Percentiles rank a stretch among this genome's conserved stretches.
Evolutionary conservation across 306 rosid genomes (phyloP).

Genomic region (Lathyrus sativus): DNA sequence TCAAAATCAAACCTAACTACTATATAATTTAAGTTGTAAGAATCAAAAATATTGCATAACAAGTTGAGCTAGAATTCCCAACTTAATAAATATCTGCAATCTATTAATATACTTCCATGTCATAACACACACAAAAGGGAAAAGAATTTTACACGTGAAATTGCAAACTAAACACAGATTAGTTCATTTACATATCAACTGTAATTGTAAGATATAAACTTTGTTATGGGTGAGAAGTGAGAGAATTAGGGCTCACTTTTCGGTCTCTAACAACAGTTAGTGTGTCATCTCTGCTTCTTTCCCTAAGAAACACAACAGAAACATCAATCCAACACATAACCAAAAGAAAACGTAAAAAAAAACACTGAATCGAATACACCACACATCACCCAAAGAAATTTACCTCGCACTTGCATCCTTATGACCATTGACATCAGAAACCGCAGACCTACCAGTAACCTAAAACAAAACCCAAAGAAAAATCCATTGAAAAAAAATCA

Average conservation of each 20-base stretch:
- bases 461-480: constrained; percentile 29
- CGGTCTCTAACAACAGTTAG: constrained; percentile 53
- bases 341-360: background rate
- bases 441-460: constrained; percentile 56
- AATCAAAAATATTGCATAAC: too few relatives aligned
- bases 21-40: too few relatives aligned
- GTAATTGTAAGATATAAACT: background rate
- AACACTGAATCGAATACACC: background rate
- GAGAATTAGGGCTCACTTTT: constrained; percentile 59
- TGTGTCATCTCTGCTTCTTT: constrained; percentile 60
- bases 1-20: too few relatives aligned
- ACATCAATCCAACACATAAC: constrained; percentile 26
- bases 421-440: constrained; percentile 58
- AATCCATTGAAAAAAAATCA: background rate
- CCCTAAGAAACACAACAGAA: constrained; percentile 47
- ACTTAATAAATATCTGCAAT: background rate
- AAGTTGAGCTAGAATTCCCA: too few relatives aligned
- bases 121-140: background rate
- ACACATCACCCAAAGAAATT: constrained; percentile 15
- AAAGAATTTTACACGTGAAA: background rate
- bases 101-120: constrained; percentile 1
- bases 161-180: constrained; percentile 3
- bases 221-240: background rate
- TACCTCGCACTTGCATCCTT: constrained; percentile 66
- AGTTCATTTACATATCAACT: constrained; percentile 9